These are phyloP conservation scores for Meira miltonrushii DNA, from an alignment of 1,284 basidiomycete species.

Conservation along the genomic window DNA sequence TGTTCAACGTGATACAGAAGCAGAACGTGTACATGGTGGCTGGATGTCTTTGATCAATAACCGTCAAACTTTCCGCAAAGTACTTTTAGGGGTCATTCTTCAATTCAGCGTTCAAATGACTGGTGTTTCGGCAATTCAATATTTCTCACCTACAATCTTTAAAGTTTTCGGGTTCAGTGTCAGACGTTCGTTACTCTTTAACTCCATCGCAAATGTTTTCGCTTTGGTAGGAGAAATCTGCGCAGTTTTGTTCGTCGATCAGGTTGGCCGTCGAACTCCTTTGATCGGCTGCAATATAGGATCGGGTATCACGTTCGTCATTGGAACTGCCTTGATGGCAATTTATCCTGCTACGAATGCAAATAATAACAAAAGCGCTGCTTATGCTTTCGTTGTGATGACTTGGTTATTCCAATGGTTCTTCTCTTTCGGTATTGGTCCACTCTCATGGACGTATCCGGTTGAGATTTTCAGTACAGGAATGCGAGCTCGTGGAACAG, in stretches of 20 bases:
- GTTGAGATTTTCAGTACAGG: constrained; percentile 60
- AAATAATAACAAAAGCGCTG: constrained; percentile 19
- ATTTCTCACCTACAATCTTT: constrained; percentile 54
- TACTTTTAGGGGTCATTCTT: constrained; percentile 55
- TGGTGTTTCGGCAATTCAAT: constrained; percentile 58
- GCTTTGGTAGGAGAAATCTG: constrained; percentile 61
- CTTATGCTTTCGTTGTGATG: constrained; percentile 45
- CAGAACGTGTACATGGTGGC: constrained; percentile 11
- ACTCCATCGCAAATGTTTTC: constrained; percentile 63
- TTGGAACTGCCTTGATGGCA: constrained; percentile 60
- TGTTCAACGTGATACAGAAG: constrained; percentile 40
- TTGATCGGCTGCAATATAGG: constrained; percentile 61
- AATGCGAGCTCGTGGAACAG: constrained; percentile 63
- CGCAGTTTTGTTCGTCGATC: constrained; percentile 62
- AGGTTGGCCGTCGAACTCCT: constrained; percentile 59
- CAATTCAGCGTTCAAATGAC: constrained; percentile 58
- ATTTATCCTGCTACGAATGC: constrained; percentile 55
- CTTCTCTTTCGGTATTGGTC: constrained; percentile 59
- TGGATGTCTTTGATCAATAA: constrained; percentile 60
- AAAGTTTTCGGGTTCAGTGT: constrained; percentile 56
- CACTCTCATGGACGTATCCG: constrained; percentile 50
- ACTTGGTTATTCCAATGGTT: constrained; percentile 61
- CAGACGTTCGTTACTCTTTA: constrained; percentile 59
- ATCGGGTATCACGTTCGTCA: constrained; percentile 59
- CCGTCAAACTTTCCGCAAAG: constrained; percentile 57